These are phyloP conservation scores for Hyphodiscus hymeniophilus DNA, from an alignment of 495 filamentous ascomycete species.

Conservation along the genomic window DNA sequence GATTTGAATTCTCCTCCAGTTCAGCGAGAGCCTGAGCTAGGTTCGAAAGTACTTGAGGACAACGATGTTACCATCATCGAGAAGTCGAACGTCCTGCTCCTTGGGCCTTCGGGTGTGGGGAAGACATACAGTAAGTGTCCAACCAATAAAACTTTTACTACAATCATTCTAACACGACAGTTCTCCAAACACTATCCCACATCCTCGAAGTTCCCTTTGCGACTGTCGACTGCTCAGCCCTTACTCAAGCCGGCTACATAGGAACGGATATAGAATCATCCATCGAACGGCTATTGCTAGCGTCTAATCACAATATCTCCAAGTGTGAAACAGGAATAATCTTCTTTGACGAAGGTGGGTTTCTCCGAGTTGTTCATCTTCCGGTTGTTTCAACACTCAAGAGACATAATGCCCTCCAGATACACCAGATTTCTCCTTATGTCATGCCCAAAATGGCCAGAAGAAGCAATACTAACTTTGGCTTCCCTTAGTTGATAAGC, in stretches of 20 bases:
- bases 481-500: constrained; percentile 98
- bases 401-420: no score
- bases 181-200: constrained; percentile 56
- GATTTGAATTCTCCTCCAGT: constrained; percentile 27
- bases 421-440: no score
- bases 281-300: constrained; percentile 80
- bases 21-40: constrained; percentile 22
- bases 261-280: constrained; percentile 93
- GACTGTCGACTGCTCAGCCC: constrained; percentile 94
- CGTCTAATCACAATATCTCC: constrained; percentile 81
- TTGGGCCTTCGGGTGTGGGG: constrained; percentile 91
- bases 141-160: no score
- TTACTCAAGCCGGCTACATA: constrained; percentile 96
- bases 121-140: constrained; percentile 63
- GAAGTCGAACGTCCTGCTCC: constrained; percentile 89
- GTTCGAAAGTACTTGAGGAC: constrained; percentile 32
- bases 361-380: no score
- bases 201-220: constrained; percentile 90
- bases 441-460: no score
- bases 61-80: constrained; percentile 56
- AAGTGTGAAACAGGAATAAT: constrained; percentile 88
- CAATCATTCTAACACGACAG: no score
- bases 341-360: constrained; percentile 88
- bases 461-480: no score
- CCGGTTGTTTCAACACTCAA: no score